A percentile compares a stretch with the other conserved stretches of the same genome.
Conservation (phyloP, 2,329 filamentous ascomycete species). For the Fusarium foetens region DNA sequence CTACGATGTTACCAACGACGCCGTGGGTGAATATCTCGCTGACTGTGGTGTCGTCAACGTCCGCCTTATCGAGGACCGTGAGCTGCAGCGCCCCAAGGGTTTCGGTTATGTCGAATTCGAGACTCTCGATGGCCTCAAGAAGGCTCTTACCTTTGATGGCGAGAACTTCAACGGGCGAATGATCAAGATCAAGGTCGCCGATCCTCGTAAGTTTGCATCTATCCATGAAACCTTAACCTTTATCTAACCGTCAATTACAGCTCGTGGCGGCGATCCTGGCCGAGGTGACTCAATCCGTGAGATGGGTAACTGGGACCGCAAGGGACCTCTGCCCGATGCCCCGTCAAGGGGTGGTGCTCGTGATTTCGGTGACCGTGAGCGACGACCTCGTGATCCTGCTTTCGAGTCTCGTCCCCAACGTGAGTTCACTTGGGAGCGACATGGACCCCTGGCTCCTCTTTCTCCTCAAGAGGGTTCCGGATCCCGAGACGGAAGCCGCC, state of each 20-base stretch:
- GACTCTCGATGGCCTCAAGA: constrained; percentile 87
- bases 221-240: background rate
- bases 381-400: constrained; percentile 72
- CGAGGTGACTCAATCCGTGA: constrained; percentile 75
- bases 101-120: constrained; percentile 98
- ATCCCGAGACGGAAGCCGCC: constrained; percentile 66
- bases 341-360: constrained; percentile 65
- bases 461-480: constrained; percentile 61
- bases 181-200: constrained; percentile 94
- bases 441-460: constrained; percentile 84
- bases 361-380: constrained; percentile 70
- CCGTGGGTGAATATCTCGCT: constrained; percentile 86
- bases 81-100: constrained; percentile 93
- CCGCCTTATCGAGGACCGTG: constrained; percentile 95
- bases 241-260: constrained; percentile 63
- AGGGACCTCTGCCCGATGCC: constrained; percentile 84
- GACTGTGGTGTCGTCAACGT: constrained; percentile 89
- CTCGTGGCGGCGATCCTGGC: constrained; percentile 78
- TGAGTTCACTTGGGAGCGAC: constrained; percentile 92
- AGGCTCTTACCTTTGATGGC: constrained; percentile 86
- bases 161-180: constrained; percentile 86
- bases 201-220: constrained; percentile 79
- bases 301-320: constrained; percentile 90
- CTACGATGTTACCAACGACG: constrained; percentile 87
- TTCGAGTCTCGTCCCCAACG: constrained; percentile 71